Conservation (phyloP, 2,329 filamentous ascomycete genomes). For the Lachnellula cervina region DNA sequence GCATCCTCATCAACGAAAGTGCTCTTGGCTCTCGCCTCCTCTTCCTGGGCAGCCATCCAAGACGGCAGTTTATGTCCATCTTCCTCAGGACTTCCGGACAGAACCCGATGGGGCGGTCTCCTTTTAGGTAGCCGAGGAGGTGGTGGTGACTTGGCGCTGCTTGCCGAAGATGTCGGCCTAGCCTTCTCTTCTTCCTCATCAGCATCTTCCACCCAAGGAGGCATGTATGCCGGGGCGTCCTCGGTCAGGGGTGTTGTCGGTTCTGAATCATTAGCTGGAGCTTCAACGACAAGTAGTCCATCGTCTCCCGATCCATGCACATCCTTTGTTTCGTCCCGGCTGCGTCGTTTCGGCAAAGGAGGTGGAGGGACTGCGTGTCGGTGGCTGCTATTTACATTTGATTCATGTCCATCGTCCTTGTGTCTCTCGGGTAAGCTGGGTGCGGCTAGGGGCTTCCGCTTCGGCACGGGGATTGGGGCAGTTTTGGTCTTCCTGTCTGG, state of each 20-base stretch:
- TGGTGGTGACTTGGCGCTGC: conserved; percentile 11
- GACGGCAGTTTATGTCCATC: conserved; percentile 28
- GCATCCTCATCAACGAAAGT: conserved; percentile 31
- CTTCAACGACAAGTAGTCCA: conserved; percentile 58
- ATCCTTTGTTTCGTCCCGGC: conserved; percentile 32
- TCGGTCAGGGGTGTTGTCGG: conserved; percentile 47
- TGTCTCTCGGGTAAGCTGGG: conserved; percentile 16
- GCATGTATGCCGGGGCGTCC: conserved; percentile 27
- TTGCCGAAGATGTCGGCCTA: conserved; percentile 2
- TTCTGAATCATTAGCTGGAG: conserved; percentile 59
- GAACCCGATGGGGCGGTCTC: conserved; percentile 17
- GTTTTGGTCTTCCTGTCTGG: conserved; percentile 58
- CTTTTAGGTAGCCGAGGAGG: conserved; percentile 26
- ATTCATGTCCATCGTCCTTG: conserved; percentile 28
- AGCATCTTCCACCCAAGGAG: conserved; percentile 34
- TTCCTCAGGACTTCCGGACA: conserved; percentile 30
- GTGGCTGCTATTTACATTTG: conserved; percentile 12
- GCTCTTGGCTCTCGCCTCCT: conserved; percentile 31
- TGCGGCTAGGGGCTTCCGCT: conserved; percentile 57
- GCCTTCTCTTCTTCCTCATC: conserved; percentile 24
- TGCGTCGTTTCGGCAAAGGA: conserved; percentile 39
- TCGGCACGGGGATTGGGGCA: conserved; percentile 53
- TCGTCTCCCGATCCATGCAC: conserved; percentile 40
- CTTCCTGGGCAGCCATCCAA: conserved; percentile 33
- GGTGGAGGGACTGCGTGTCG: conserved; percentile 38